phyloP scores from a whole-genome alignment of 345 rosid genomes.

The Citrus sp. region DNA sequence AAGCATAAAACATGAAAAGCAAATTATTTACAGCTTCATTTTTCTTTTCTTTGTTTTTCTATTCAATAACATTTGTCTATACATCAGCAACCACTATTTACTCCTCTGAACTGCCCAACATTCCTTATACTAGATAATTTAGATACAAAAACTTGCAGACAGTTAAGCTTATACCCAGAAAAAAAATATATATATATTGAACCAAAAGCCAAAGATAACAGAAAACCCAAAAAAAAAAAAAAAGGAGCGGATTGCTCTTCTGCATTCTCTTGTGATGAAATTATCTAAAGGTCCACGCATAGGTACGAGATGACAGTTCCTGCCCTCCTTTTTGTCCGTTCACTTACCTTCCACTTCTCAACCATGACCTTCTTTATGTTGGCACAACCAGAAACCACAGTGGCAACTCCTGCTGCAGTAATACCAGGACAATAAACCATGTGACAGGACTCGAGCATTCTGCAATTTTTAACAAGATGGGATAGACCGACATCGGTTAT shows the following conservation, averaged over 20 bases:
- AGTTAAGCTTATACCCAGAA: neutral
- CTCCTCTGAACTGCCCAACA: neutral
- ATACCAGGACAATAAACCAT: conserved; percentile 77
- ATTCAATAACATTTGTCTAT: neutral
- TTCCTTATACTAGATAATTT: neutral
- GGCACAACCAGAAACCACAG: conserved; percentile 75
- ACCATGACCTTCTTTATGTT: conserved; percentile 76
- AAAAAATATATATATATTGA: neutral
- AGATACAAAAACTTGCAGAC: neutral
- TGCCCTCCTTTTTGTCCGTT: conserved; percentile 75
- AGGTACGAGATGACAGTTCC: conserved; percentile 72
- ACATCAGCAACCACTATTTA: neutral
- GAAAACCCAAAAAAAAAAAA: too few species aligned
- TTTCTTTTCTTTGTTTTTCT: neutral
- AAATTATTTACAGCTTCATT: too few species aligned
- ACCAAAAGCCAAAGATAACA: neutral
- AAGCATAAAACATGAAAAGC: neutral
- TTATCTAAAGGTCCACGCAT: conserved; percentile 57
- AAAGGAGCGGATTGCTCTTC: neutral
- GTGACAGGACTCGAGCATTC: conserved; percentile 69
- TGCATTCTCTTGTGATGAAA: neutral
- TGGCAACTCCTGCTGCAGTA: conserved; percentile 77
- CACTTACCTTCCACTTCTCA: conserved; percentile 87
- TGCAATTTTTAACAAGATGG: conserved; percentile 65
- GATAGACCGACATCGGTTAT: conserved; percentile 71